Conservation (phyloP, 2,329 filamentous ascomycete species). For the Tolypocladium ophioglossoides region DNA sequence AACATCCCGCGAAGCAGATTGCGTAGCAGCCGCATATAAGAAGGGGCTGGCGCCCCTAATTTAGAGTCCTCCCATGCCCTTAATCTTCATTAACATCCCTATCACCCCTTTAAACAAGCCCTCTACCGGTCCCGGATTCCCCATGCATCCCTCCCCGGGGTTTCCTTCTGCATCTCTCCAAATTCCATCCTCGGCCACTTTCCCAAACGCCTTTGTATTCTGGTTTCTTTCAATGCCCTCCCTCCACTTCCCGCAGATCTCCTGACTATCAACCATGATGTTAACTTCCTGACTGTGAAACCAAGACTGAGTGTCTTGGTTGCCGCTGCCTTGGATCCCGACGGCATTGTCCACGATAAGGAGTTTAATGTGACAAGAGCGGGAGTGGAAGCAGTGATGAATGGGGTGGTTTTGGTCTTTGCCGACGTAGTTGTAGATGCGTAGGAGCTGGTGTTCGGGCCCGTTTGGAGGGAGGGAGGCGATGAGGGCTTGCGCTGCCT, state of each 20-base stretch:
- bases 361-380: conserved; percentile 68
- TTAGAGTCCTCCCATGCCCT: background rate
- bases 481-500: conserved; percentile 52
- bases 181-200: background rate
- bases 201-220: conserved; percentile 47
- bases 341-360: conserved; percentile 61
- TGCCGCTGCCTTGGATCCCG: conserved; percentile 64
- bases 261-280: conserved; percentile 56
- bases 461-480: conserved; percentile 36
- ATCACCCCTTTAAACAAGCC: background rate
- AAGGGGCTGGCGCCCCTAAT: too few relatives aligned
- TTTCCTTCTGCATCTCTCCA: background rate
- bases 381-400: conserved; percentile 51
- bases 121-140: background rate
- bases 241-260: conserved; percentile 53
- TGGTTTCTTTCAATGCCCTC: conserved; percentile 53
- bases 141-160: background rate
- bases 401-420: conserved; percentile 63
- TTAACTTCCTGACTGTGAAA: conserved; percentile 72
- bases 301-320: conserved; percentile 74
- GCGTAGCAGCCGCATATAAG: too few relatives aligned
- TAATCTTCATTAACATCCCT: background rate
- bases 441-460: conserved; percentile 25
- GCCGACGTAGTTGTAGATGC: conserved; percentile 60
- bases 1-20: too few relatives aligned